These are phyloP conservation scores for Helenozyma rhizophorensis DNA, from an alignment of 805 yeast species.

Conservation along the genomic window DNA sequence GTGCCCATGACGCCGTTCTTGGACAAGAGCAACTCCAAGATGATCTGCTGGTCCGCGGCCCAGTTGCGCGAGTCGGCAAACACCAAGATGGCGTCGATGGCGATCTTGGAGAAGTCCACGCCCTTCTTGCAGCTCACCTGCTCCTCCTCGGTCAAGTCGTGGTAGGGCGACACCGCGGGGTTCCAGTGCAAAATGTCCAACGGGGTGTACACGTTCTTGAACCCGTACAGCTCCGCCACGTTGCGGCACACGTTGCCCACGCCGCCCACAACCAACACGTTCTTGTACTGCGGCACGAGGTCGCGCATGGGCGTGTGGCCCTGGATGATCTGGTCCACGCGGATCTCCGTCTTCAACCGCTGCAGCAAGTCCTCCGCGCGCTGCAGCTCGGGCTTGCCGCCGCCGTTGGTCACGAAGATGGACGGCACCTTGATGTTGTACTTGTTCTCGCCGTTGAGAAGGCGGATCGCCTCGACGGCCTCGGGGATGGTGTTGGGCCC, in stretches of 20 bases:
- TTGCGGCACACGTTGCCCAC: slow-evolving; percentile 78
- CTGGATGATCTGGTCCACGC: slow-evolving; percentile 79
- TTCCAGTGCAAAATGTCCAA: slow-evolving; percentile 81
- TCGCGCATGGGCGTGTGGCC: slow-evolving; percentile 95
- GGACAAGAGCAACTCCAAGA: slow-evolving; percentile 72
- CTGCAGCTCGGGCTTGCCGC: slow-evolving; percentile 76
- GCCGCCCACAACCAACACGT: slow-evolving; percentile 86
- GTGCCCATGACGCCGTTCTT: slow-evolving; percentile 85
- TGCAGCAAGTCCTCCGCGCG: slow-evolving; percentile 68
- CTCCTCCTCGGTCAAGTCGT: slow-evolving; percentile 72
- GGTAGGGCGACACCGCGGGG: slow-evolving; percentile 83
- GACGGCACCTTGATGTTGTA: slow-evolving; percentile 75
- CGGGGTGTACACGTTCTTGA: slow-evolving; percentile 77
- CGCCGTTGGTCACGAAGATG: slow-evolving; percentile 83
- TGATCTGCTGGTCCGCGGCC: slow-evolving; percentile 92
- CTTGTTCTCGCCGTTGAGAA: slow-evolving; percentile 74
- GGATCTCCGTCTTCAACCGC: slow-evolving; percentile 55
- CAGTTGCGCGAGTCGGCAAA: slow-evolving; percentile 91
- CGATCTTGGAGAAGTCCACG: slow-evolving; percentile 61
- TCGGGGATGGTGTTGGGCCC: slow-evolving; percentile 84
- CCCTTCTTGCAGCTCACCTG: slow-evolving; percentile 41
- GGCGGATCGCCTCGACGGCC: slow-evolving; percentile 65
- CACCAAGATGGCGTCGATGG: slow-evolving; percentile 78
- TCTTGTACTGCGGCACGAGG: slow-evolving; percentile 59
- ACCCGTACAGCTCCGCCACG: slow-evolving; percentile 82